Evolutionary conservation across 2,329 filamentous ascomycete species (phyloP).

Genomic region (Plectosphaerella sp.): DNA sequence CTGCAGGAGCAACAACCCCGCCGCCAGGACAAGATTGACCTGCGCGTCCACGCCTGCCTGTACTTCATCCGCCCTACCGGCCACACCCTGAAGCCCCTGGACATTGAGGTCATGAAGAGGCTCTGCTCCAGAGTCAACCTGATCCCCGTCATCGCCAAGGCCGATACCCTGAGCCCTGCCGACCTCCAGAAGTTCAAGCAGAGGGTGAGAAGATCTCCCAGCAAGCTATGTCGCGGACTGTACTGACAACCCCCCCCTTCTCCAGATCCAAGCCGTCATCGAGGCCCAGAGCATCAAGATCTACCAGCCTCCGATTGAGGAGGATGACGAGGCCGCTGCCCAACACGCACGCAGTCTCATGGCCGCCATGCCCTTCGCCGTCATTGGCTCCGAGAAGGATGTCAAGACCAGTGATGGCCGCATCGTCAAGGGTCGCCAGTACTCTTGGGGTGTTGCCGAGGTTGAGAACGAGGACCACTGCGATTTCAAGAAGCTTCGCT

Average conservation of each 20-base stretch:
- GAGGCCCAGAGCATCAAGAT: conserved; percentile 99
- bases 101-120: conserved; percentile 99
- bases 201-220: conserved; percentile 58
- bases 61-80: conserved; percentile 99
- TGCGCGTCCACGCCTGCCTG: conserved; percentile 95
- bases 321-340: conserved; percentile 94
- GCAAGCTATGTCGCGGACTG: background rate
- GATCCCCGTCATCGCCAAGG: conserved; percentile 98
- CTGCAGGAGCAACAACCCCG: conserved; percentile 99
- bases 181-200: conserved; percentile 94
- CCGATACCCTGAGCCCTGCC: conserved; percentile 89
- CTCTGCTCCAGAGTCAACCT: conserved; percentile 96
- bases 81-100: conserved; percentile 95
- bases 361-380: conserved; percentile 96
- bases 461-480: conserved; percentile 99
- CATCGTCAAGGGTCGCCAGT: conserved; percentile 98
- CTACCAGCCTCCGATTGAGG: conserved; percentile 95
- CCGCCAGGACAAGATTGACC: conserved; percentile 97
- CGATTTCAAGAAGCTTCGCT: conserved; percentile 99
- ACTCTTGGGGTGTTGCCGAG: conserved; percentile 98
- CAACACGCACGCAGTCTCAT: conserved; percentile 93
- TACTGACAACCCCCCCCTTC: background rate
- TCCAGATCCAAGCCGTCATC: conserved; percentile 85
- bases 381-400: conserved; percentile 98
- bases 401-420: conserved; percentile 94